Base-by-base conservation (phyloP, 768 basidiomycete species). In the Lentinula boryana region DNA sequence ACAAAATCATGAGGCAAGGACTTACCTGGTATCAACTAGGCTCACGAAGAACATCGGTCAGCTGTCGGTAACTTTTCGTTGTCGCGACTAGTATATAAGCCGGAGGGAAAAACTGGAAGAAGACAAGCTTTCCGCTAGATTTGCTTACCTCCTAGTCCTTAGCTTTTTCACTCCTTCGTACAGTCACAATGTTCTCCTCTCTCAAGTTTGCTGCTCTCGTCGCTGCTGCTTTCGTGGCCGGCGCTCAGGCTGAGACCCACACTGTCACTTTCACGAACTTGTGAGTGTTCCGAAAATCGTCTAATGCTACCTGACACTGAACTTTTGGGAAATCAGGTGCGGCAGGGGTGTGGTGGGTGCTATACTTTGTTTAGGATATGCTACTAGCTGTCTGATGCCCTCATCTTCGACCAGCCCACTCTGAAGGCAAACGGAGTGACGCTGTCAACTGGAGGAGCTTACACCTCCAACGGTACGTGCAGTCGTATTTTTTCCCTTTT, bases 361-460 rank as follows among this genome's bases (percentile, higher is more conserved):
- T 43, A 43, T 43, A n/a, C 1, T 43, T n/a, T 43, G 15, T 16
- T 43, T 27, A 18, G 6, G 16, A n/a, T 43, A 16, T 15, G 4
- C 3, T 23, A 21, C 46, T 3, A 12, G 9, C 9, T 23, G 16
- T 7, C 21, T 23, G 9, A 16, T 7, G 32, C 27, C 5, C 12
- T 18, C 35, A 4, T 7, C 53, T 6, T 38, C 36, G 36, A 38
- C 4, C 12, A 59, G 58, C 58, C 58, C 27, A 27, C 23, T 15
- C 33, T 61, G 41, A 68, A 69, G 18, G 67, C 67, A 53, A 64
- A 62, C 16, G 64, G 62, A 23, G 62, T 62, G 18, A 64, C 68
- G 8, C 66, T 74, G 10, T 73, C 72, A 51, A 72, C 67, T 41
- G 72, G 72, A 2, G 66, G 64, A 5, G 67, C 63, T 31, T 71